phyloP scores from a whole-genome alignment of 306 rosid species.

The Vicia villosa region DNA sequence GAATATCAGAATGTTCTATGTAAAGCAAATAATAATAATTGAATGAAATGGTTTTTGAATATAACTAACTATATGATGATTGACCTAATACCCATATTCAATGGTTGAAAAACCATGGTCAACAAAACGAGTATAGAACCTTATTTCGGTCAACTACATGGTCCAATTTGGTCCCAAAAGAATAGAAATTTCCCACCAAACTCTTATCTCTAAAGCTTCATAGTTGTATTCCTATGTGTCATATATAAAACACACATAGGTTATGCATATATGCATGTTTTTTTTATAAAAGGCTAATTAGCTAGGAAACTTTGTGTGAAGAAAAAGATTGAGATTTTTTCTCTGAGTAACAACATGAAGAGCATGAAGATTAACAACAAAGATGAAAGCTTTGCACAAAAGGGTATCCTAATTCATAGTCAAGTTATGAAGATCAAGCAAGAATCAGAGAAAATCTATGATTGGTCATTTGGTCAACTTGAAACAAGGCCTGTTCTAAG shows the following conservation, averaged over 20 bases:
- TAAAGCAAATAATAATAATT: no score
- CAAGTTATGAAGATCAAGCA: conserved; percentile 81
- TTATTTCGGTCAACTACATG: no score
- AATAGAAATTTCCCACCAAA: conserved; percentile 56
- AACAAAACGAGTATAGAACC: no score
- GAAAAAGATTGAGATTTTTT: conserved; percentile 30
- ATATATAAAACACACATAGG: neutral
- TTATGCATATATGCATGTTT: neutral
- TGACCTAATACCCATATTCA: no score
- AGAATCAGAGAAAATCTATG: conserved; percentile 62
- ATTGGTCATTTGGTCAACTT: conserved; percentile 57
- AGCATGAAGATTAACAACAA: conserved; percentile 48
- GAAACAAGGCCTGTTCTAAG: conserved; percentile 59
- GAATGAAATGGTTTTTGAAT: no score
- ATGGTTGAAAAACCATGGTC: no score
- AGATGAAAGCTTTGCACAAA: conserved; percentile 27
- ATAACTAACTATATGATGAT: no score
- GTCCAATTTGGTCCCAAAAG: no score
- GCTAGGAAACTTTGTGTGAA: conserved; percentile 9
- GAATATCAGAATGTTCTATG: no score
- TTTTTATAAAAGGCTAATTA: neutral
- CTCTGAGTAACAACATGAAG: conserved; percentile 33
- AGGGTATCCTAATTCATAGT: conserved; percentile 61
- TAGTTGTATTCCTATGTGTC: conserved; percentile 25
- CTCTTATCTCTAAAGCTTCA: conserved; percentile 54